Percentiles rank a stretch among this genome's conserved stretches.
Evolutionary conservation across 2,329 filamentous ascomycete genomes (phyloP).

Genomic region (Elsinoe necatrix): DNA sequence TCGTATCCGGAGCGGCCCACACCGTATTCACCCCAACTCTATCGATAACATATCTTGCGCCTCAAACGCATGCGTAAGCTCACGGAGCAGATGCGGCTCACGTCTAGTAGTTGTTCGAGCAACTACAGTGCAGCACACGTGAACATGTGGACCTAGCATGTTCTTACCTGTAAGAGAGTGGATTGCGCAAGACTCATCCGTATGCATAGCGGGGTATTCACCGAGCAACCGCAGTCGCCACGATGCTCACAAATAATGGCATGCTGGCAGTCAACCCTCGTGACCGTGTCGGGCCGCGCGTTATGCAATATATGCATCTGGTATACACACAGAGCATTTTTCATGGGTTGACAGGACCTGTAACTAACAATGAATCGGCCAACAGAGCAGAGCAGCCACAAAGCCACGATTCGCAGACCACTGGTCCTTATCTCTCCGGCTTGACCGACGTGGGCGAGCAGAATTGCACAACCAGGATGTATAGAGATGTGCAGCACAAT

Average conservation of each 20-base stretch:
- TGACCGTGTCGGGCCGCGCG: not conserved
- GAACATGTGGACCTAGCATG: slow-evolving; percentile 1
- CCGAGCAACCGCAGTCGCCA: not conserved
- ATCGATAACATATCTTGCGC: slow-evolving; percentile 6
- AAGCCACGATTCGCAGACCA: not conserved
- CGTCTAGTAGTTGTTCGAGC: not conserved
- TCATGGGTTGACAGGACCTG: no score
- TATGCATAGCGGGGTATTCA: not conserved
- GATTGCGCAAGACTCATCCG: not conserved
- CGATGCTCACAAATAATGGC: not conserved
- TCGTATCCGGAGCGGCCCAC: not conserved
- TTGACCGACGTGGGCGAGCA: not conserved
- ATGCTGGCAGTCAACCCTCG: not conserved
- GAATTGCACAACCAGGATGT: slow-evolving; percentile 1
- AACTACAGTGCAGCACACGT: not conserved
- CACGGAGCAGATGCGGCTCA: not conserved
- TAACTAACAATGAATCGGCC: no score
- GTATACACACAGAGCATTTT: not conserved
- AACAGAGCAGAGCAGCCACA: not conserved
- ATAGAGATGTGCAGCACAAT: not conserved
- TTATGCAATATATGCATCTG: not conserved
- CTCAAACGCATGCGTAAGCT: slow-evolving; percentile 3
- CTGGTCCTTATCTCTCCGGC: slow-evolving; percentile 4
- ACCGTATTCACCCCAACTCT: not conserved
- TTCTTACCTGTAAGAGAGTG: not conserved